Evolutionary conservation across 495 filamentous ascomycete species (phyloP).

Genomic region (Penicillium salamii): DNA sequence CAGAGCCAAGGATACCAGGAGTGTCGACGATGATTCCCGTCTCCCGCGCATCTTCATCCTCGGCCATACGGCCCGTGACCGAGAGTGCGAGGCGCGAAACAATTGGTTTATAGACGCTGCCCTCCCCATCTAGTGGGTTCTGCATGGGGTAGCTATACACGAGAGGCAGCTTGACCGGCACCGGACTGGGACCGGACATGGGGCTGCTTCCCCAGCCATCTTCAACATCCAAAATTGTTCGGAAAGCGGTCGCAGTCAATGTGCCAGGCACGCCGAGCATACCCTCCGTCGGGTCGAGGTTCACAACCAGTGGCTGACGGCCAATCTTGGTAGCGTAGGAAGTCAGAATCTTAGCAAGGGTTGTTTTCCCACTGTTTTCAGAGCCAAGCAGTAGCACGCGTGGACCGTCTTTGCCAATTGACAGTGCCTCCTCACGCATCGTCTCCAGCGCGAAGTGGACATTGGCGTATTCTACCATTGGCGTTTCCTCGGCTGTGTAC

Average conservation of each 20-base stretch:
- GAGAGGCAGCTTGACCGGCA: constrained; percentile 87
- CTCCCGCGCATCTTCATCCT: constrained; percentile 65
- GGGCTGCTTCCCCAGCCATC: constrained; percentile 90
- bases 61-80: constrained; percentile 72
- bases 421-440: constrained; percentile 52
- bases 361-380: constrained; percentile 81
- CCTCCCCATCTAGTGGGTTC: constrained; percentile 68
- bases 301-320: constrained; percentile 77
- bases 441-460: constrained; percentile 81
- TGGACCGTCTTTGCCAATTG: constrained; percentile 60
- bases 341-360: constrained; percentile 74
- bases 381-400: constrained; percentile 83
- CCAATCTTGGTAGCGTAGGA: constrained; percentile 77
- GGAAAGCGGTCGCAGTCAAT: constrained; percentile 77
- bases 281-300: constrained; percentile 81
- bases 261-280: constrained; percentile 83
- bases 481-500: constrained; percentile 81
- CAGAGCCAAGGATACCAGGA: constrained; percentile 61
- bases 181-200: constrained; percentile 79
- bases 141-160: constrained; percentile 86
- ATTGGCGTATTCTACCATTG: constrained; percentile 79
- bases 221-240: constrained; percentile 81
- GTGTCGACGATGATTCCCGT: constrained; percentile 87
- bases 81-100: constrained; percentile 76
- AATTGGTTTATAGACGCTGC: constrained; percentile 67